Evolutionary conservation across 2,329 filamentous ascomycete species (phyloP), one percentile per base, ranked within the genome.

Genomic region (Bipolaris cookei): DNA sequence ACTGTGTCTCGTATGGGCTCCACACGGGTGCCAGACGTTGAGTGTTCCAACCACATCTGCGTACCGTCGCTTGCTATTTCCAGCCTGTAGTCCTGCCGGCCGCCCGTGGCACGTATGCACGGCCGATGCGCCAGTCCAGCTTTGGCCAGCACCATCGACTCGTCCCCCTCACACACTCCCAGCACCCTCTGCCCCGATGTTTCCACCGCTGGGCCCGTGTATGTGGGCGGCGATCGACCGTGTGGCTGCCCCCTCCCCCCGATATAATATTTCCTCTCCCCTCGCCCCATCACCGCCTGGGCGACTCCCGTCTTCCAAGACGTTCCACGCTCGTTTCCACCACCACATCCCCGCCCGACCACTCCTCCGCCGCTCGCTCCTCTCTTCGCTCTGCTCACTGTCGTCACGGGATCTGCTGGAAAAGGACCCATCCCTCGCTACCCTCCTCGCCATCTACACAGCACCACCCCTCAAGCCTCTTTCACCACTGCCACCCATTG

Each of bases 271-370:
- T 64, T 59, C 48, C 45, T 52, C 55, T 51, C 60, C 66, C 60
- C 61, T 58, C 59, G 58, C 58, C 35, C 25, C 25, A 28, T 28
- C 25, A 28, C 25, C 25, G 25, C 25, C 25, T 63, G 59, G 54
- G 69, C 72, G 64, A 67, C 67, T 68, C 67, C 64, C 63, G 59
- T 68, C 61, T 55, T 62, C 55, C 56, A 61, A 62, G 53, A 56
- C 63, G 63, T 68, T 68, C 56, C 66, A 73, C 71, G 64, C 65
- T 73, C 70, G 71, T 67, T 74, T 69, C 67, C 66, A 65, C 57
- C 54, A 60, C 44, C 51, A 59, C 56, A 59, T 58, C 64, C 65
- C 47, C 61, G 43, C 55, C 56, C 52, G 39, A 35, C 57, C 49
- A 23, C 32, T 38, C 35, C 37, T 56, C 62, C 45, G 45, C 53